These are phyloP conservation scores for Chaetomium cochliodes DNA, from an alignment of 495 filamentous ascomycete species.

Conservation along the genomic window DNA sequence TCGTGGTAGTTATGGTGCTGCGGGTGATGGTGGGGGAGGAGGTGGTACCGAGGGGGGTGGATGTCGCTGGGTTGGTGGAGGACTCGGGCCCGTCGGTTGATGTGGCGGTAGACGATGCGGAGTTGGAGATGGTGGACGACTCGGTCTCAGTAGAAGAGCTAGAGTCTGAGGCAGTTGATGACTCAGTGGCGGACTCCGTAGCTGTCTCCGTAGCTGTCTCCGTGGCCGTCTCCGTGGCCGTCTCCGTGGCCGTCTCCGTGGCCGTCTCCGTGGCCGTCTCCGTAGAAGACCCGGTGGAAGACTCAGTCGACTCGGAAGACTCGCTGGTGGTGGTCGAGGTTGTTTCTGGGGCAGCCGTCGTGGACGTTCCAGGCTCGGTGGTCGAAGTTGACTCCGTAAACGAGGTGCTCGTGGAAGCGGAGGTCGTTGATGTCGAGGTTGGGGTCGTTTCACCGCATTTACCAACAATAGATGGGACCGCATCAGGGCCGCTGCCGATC, in stretches of 20 bases:
- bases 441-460: slow-evolving; percentile 12
- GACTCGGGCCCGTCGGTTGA: background rate
- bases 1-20: slow-evolving; percentile 32
- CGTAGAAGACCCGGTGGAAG: too few species aligned
- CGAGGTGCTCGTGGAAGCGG: background rate
- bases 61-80: background rate
- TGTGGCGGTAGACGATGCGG: slow-evolving; percentile 2
- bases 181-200: background rate
- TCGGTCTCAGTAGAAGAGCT: slow-evolving; percentile 20
- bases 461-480: slow-evolving; percentile 26
- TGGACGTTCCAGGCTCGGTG: background rate
- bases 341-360: background rate
- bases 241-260: background rate
- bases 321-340: slow-evolving; percentile 1
- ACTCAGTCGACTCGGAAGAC: too few species aligned
- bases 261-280: background rate
- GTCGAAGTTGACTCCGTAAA: background rate
- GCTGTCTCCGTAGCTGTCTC: background rate
- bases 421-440: slow-evolving; percentile 6
- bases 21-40: slow-evolving; percentile 29
- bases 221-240: background rate
- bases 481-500: slow-evolving; percentile 26
- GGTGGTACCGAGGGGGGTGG: background rate
- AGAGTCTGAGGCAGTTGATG: slow-evolving; percentile 20
- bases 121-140: background rate